Evolutionary conservation across 352 stramenopile genomes (phyloP).

Genomic region (Globisporangium paddicum): DNA sequence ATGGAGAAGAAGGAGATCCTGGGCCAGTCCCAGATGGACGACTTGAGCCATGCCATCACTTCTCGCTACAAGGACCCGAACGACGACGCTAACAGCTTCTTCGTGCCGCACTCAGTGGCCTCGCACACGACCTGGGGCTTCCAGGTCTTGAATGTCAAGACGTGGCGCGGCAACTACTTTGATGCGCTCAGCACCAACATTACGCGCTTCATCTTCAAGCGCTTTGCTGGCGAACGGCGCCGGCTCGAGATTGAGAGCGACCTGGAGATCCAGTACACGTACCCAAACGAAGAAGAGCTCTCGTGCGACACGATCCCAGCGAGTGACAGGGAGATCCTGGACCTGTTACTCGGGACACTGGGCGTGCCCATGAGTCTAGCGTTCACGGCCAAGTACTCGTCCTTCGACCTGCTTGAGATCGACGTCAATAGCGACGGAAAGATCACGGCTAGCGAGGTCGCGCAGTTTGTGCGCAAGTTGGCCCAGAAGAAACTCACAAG

Average conservation of each 20-base stretch:
- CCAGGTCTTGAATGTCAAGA: slow-evolving; percentile 86
- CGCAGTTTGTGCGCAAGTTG: slow-evolving; percentile 21
- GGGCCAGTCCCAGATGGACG: slow-evolving; percentile 54
- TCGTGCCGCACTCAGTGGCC: slow-evolving; percentile 82
- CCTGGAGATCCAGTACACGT: slow-evolving; percentile 29
- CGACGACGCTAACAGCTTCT: slow-evolving; percentile 87
- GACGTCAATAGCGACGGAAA: slow-evolving; percentile 64
- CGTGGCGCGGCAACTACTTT: slow-evolving; percentile 94
- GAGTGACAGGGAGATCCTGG: slow-evolving; percentile 52
- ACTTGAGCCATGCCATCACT: slow-evolving; percentile 44
- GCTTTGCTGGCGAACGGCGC: slow-evolving; percentile 47
- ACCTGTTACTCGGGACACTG: slow-evolving; percentile 57
- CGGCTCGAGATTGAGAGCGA: slow-evolving; percentile 42
- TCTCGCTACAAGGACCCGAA: slow-evolving; percentile 93
- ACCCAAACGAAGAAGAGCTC: slow-evolving; percentile 51
- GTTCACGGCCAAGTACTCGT: slow-evolving; percentile 65
- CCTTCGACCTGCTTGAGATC: slow-evolving; percentile 66
- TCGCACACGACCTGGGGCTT: slow-evolving; percentile 73
- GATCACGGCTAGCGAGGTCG: slow-evolving; percentile 62
- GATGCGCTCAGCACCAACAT: slow-evolving; percentile 93
- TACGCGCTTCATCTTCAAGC: slow-evolving; percentile 72
- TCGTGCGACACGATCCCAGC: slow-evolving; percentile 33
- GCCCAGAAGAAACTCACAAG: slow-evolving; percentile 34
- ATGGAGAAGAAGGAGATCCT: slow-evolving; percentile 62
- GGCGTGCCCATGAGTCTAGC: slow-evolving; percentile 51